Conservation (phyloP, 2,329 filamentous ascomycete species). For the Botrytis byssoidea region DNA sequence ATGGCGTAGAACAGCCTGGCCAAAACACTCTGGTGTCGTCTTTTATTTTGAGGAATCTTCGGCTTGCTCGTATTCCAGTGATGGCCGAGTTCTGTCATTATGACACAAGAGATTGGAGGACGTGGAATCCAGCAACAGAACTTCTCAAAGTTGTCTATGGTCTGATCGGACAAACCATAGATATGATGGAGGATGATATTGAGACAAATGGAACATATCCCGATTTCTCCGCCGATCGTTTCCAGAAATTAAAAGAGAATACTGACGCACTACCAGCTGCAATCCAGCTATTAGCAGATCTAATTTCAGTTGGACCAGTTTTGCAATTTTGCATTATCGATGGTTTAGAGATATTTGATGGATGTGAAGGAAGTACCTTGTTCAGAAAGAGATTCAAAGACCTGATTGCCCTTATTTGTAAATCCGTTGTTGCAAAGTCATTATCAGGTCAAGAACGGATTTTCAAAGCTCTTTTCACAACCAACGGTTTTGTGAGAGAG, state of each 20-base stretch:
- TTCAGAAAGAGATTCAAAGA: not conserved
- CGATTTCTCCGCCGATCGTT: too few species aligned
- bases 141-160: too few species aligned
- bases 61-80: not conserved
- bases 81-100: not conserved
- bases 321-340: not conserved
- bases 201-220: too few species aligned
- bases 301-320: too few species aligned
- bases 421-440: not conserved
- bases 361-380: not conserved
- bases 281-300: too few species aligned
- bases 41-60: not conserved
- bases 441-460: not conserved
- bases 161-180: too few species aligned
- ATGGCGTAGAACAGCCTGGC: not conserved
- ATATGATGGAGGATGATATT: too few species aligned
- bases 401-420: not conserved
- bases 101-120: not conserved
- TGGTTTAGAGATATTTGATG: not conserved
- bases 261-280: too few species aligned
- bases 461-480: not conserved
- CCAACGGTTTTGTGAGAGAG: not conserved
- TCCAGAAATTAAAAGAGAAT: too few species aligned
- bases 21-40: not conserved
- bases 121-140: too few species aligned